phyloP scores from a whole-genome alignment of 139 green algal species.

The Volvox reticuliferus region DNA sequence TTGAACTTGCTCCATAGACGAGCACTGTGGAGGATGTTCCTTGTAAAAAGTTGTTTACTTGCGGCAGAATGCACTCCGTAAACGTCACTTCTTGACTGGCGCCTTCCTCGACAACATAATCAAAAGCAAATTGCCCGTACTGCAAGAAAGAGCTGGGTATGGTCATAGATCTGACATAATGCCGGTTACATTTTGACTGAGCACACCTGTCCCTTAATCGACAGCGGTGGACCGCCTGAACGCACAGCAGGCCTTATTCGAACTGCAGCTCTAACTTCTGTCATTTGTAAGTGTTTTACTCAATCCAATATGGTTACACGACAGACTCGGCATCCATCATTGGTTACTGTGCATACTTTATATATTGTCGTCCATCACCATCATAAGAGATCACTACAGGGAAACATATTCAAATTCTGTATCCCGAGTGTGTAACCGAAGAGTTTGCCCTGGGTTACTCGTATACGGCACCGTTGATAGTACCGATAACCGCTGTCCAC shows the following conservation, averaged over 20 bases:
- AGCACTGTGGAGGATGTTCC: slow-evolving; percentile 13
- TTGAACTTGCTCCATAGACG: slow-evolving; percentile 11
- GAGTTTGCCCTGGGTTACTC: too few species aligned
- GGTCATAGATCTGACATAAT: background rate
- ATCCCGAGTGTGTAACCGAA: too few species aligned
- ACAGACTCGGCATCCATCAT: background rate
- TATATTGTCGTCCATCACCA: too few species aligned
- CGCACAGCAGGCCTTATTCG: background rate
- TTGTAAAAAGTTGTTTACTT: slow-evolving; percentile 41
- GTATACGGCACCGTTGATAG: too few species aligned
- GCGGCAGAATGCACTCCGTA: slow-evolving; percentile 14
- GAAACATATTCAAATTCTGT: too few species aligned
- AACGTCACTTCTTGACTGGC: slow-evolving; percentile 34
- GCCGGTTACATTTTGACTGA: slow-evolving; percentile 3
- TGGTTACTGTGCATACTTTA: background rate
- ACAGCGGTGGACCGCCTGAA: slow-evolving; percentile 22
- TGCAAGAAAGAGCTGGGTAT: background rate
- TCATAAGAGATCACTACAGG: too few species aligned
- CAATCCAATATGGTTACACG: background rate
- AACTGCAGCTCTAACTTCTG: slow-evolving; percentile 15
- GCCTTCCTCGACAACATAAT: slow-evolving; percentile 40
- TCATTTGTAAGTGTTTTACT: slow-evolving; percentile 1
- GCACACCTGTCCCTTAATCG: slow-evolving; percentile 26
- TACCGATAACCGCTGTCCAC: too few species aligned
- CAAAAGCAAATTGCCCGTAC: slow-evolving; percentile 41